Conservation (phyloP, 2,329 filamentous ascomycete species). For the Aspergillus versicolor region DNA sequence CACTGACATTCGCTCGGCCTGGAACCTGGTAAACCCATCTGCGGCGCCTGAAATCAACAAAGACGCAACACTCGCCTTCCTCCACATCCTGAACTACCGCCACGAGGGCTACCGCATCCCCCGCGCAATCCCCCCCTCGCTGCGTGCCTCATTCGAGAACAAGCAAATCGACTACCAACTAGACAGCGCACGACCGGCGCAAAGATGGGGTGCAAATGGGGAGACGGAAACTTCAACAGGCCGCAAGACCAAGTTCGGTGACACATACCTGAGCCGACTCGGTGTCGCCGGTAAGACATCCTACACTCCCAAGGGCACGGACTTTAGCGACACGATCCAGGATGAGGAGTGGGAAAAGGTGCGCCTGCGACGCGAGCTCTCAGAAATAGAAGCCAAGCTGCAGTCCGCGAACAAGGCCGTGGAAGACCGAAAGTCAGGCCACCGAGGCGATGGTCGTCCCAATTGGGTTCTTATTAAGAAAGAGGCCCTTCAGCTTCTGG, state of each 20-base stretch:
- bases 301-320: constrained; percentile 81
- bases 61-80: constrained; percentile 88
- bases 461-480: constrained; percentile 91
- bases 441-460: constrained; percentile 65
- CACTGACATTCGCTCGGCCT: constrained; percentile 82
- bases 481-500: constrained; percentile 88
- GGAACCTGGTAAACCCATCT: constrained; percentile 96
- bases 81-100: constrained; percentile 94
- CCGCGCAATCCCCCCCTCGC: constrained; percentile 83
- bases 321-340: constrained; percentile 80
- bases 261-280: constrained; percentile 89
- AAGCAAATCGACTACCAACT: constrained; percentile 96
- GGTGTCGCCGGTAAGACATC: constrained; percentile 73
- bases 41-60: constrained; percentile 82
- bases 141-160: constrained; percentile 87
- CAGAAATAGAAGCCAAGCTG: constrained; percentile 85
- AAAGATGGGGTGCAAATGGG: constrained; percentile 75
- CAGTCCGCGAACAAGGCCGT: constrained; percentile 75
- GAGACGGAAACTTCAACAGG: constrained; percentile 81
- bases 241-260: constrained; percentile 94
- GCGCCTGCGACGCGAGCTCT: constrained; percentile 84
- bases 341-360: constrained; percentile 98
- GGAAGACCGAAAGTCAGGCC: constrained; percentile 57
- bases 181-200: constrained; percentile 69
- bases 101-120: constrained; percentile 96